Base-by-base conservation (phyloP, 495 filamentous ascomycete species). In the Aspergillus biplanus region DNA sequence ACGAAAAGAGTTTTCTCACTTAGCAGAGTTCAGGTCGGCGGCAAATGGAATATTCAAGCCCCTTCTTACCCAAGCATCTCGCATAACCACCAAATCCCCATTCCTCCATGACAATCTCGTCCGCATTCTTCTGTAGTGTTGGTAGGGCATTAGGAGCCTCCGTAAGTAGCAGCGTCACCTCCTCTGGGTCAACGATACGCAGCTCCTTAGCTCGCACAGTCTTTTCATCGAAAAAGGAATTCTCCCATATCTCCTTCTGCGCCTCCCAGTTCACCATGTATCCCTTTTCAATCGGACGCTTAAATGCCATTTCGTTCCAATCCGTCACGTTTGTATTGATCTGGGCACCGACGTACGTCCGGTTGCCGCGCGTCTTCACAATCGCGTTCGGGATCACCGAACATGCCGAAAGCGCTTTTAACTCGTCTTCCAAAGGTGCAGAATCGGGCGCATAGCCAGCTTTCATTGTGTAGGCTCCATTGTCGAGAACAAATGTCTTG, bases 101-200 rank as follows among this genome's bases (percentile, higher is more conserved):
- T 72, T 98, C 93, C 71, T 99, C 95, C 80, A 98, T 98, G 0
- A 97, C 85, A 71, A 99, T 92, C 80, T 99, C 92, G 72, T 98
- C 95, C 61, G 91, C 92, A 71, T 97, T 93, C 16, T 85, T 86
- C 75, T 97, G 94, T 56, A 99, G 77, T 9, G 84, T 79, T 5
- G 87, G 85, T 49, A 94, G 83, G 4, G 90, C 87, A 74, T 97
- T 98, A n/a, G 96, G 90, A 35, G 92, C 90, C 75, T 99, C 95
- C 27, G 92, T 88, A 33, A 99, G 83, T 1, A 99, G 71, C 33
- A 99, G 76, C 18, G 90, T 88, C 8, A 92, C 93, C 13, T 92
- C 88, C 59, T 85, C 83, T 3, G 95, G 93, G 3, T 72, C 63
- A 15, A 68, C 62, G 52, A 82, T 72, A 7, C 69, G 73, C 31